Evolutionary conservation across 345 rosid genomes (phyloP).

Genomic region (Chamaenerion angustifolium): DNA sequence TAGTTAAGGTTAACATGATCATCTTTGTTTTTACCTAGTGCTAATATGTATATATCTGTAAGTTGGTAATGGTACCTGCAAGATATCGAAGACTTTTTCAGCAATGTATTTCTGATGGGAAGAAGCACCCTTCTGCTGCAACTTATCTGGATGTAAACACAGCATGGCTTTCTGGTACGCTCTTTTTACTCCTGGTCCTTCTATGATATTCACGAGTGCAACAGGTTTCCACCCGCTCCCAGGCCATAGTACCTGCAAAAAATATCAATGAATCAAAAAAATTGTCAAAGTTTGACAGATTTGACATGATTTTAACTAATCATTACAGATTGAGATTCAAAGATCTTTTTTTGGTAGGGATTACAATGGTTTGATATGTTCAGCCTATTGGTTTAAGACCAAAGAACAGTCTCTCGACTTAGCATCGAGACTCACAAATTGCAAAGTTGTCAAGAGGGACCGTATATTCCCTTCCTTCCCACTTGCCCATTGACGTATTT

Average conservation of each 20-base stretch:
- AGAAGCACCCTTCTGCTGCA: conserved; percentile 78
- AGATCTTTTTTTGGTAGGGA: no score
- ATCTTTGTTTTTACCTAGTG: no score
- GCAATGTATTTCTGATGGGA: conserved; percentile 59
- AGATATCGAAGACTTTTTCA: conserved; percentile 56
- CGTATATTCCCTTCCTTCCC: conserved; percentile 88
- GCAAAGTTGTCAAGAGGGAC: conserved; percentile 80
- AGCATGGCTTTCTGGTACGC: conserved; percentile 82
- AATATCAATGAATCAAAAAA: not conserved
- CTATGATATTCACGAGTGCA: conserved; percentile 77
- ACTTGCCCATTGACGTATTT: conserved; percentile 58
- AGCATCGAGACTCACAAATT: conserved; percentile 45
- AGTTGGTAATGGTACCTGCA: conserved; percentile 42
- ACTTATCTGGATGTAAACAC: conserved; percentile 85
- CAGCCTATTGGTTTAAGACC: no score
- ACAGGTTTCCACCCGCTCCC: conserved; percentile 81
- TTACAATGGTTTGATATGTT: no score
- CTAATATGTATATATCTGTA: no score
- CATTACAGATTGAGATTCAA: no score
- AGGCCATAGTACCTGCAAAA: conserved; percentile 68
- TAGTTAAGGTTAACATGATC: no score
- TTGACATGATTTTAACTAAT: no score
- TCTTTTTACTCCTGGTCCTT: conserved; percentile 72
- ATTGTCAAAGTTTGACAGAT: no score
- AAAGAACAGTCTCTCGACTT: no score